phyloP scores from a whole-genome alignment of 306 rosid species.

The Sindora glabra region DNA sequence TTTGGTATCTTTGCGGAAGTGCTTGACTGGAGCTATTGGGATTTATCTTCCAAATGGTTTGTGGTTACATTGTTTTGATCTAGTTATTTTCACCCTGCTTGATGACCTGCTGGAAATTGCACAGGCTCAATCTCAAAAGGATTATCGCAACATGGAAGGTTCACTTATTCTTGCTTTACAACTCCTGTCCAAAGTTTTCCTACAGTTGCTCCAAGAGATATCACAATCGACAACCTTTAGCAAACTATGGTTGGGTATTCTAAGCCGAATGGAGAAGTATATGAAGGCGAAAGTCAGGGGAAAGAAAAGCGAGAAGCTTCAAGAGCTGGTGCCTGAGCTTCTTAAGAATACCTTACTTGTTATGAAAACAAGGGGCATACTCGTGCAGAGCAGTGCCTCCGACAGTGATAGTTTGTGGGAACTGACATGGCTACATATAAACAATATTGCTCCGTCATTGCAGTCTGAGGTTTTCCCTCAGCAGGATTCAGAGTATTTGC shows the following conservation, averaged over 20 bases:
- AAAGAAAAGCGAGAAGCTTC: conserved; percentile 77
- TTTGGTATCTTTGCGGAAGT: conserved; percentile 61
- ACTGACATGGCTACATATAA: conserved; percentile 70
- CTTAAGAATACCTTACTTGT: conserved; percentile 77
- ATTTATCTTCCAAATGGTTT: conserved; percentile 43
- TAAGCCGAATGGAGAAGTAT: conserved; percentile 59
- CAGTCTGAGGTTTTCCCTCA: conserved; percentile 76
- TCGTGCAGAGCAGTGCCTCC: conserved; percentile 42
- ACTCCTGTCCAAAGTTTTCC: conserved; percentile 77
- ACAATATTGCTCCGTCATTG: conserved; percentile 58
- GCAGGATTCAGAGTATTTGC: conserved; percentile 41
- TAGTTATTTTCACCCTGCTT: conserved; percentile 68
- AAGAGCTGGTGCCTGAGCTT: conserved; percentile 81
- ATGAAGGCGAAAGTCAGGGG: conserved; percentile 73
- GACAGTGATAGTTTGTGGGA: conserved; percentile 80
- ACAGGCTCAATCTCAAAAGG: conserved; percentile 64
- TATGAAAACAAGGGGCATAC: conserved; percentile 57
- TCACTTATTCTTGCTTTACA: conserved; percentile 73
- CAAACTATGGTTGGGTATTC: conserved; percentile 81
- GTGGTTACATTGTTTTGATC: conserved; percentile 86
- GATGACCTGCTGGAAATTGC: conserved; percentile 80
- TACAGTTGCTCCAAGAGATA: conserved; percentile 58
- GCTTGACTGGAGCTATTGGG: conserved; percentile 65
- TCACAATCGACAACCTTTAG: conserved; percentile 54
- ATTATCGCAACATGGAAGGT: conserved; percentile 89